Evolutionary conservation across 140 eudicot species (phyloP).

Genomic region (Cichorium intybus): DNA sequence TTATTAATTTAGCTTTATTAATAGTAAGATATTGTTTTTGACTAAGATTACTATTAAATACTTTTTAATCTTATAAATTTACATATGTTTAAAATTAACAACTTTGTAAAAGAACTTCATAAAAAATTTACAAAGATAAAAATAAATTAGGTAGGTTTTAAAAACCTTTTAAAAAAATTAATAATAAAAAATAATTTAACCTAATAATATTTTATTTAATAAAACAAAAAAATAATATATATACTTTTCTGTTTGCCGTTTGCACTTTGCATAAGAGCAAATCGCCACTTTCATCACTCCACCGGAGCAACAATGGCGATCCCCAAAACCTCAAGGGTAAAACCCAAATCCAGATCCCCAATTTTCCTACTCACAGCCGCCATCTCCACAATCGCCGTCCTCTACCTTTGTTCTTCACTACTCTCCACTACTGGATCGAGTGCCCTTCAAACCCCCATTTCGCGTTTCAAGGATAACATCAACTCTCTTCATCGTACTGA

Average conservation of each 20-base stretch:
- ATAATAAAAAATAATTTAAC: too few species aligned
- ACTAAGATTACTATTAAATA: too few species aligned
- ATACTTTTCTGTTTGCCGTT: too few species aligned
- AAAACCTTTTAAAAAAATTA: too few species aligned
- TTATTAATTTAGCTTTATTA: too few species aligned
- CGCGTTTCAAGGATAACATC: not conserved
- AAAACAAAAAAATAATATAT: not conserved
- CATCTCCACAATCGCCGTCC: slow-evolving; percentile 45
- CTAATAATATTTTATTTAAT: too few species aligned
- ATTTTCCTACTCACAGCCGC: slow-evolving; percentile 37
- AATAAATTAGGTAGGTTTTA: too few species aligned
- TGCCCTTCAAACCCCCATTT: slow-evolving; percentile 30
- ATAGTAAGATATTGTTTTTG: too few species aligned
- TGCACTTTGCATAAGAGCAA: not conserved
- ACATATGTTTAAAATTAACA: too few species aligned
- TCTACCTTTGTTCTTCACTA: slow-evolving; percentile 62
- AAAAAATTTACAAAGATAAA: too few species aligned
- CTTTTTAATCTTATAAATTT: too few species aligned
- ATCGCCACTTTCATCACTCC: not conserved
- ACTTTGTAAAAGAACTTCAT: too few species aligned
- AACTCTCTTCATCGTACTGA: slow-evolving; percentile 16
- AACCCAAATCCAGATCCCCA: slow-evolving; percentile 73
- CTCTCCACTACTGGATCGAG: slow-evolving; percentile 44
- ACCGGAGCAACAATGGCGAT: slow-evolving; percentile 60
- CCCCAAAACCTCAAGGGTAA: slow-evolving; percentile 46